Percentiles rank a stretch among this genome's conserved stretches.
phyloP scores from a whole-genome alignment of 1,139 yeast genomes.

The Tardiomyces depauwii region DNA sequence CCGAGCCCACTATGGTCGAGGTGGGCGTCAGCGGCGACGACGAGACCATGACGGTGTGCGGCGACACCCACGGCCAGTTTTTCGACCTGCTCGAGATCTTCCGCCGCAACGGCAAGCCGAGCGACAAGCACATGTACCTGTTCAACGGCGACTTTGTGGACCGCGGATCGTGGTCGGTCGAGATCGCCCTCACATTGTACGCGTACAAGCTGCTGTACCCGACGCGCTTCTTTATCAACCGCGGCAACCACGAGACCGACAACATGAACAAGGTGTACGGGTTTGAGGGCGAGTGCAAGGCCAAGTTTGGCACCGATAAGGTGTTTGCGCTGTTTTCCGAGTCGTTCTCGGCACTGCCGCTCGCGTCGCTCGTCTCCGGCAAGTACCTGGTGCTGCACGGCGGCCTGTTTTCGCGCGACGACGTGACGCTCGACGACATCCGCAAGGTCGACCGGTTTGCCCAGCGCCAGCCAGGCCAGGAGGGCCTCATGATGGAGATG shows the following conservation, averaged over 20 bases:
- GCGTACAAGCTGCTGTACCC: conserved; percentile 75
- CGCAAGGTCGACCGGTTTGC: conserved; percentile 54
- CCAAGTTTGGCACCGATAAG: conserved; percentile 64
- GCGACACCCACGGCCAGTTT: conserved; percentile 97
- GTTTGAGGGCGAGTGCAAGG: conserved; percentile 90
- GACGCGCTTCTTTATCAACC: conserved; percentile 56
- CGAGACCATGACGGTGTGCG: conserved; percentile 64
- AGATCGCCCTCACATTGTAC: conserved; percentile 77
- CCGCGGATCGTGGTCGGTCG: conserved; percentile 98
- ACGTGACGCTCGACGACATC: conserved; percentile 61
- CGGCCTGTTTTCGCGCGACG: conserved; percentile 77
- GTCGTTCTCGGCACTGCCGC: conserved; percentile 77
- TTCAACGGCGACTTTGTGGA: conserved; percentile 98
- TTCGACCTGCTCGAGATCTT: conserved; percentile 80
- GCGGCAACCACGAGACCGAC: conserved; percentile 96
- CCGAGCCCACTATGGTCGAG: conserved; percentile 72
- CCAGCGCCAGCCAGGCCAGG: conserved; percentile 75
- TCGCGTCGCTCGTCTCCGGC: conserved; percentile 69
- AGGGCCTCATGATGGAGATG: conserved; percentile 91
- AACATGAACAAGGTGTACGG: conserved; percentile 97
- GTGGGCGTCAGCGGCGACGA: conserved; percentile 35
- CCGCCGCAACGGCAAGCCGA: conserved; percentile 57
- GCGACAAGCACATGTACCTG: conserved; percentile 57
- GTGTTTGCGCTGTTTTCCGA: conserved; percentile 80
- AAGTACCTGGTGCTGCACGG: conserved; percentile 90